Conservation (phyloP, 352 stramenopile genomes). For the Plasmopara muralis region DNA sequence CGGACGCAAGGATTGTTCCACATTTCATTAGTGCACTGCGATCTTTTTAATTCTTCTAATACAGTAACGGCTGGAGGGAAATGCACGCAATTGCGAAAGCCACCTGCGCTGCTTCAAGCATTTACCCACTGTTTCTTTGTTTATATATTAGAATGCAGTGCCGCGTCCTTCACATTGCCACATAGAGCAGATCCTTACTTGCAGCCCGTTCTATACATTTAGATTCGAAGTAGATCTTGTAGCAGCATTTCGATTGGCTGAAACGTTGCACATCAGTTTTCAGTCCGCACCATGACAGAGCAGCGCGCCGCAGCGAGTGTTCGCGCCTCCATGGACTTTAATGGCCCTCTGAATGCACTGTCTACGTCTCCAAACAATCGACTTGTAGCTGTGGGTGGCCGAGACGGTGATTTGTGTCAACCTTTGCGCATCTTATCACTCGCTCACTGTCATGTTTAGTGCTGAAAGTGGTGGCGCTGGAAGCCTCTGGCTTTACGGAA, state of each 20-base stretch:
- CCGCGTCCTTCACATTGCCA: no score
- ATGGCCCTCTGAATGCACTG: constrained; percentile 74
- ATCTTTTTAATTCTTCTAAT: constrained; percentile 7
- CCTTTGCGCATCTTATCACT: constrained; percentile 1
- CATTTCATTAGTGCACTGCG: constrained; percentile 18
- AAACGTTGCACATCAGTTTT: constrained; percentile 9
- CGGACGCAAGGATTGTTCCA: background rate
- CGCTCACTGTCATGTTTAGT: constrained; percentile 27
- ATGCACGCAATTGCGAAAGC: background rate
- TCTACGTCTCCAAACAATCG: constrained; percentile 78
- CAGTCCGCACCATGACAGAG: constrained; percentile 8
- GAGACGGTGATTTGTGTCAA: constrained; percentile 46
- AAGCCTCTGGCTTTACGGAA: constrained; percentile 68
- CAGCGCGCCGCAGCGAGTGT: constrained; percentile 46
- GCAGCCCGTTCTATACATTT: background rate
- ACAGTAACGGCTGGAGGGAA: constrained; percentile 11
- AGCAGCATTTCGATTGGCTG: constrained; percentile 13
- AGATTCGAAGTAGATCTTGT: background rate
- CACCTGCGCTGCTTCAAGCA: constrained; percentile 1
- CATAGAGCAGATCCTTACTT: no score
- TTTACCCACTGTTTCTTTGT: no score
- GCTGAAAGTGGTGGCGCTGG: constrained; percentile 78
- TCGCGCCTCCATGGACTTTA: constrained; percentile 83
- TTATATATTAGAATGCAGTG: no score
- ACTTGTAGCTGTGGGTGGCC: constrained; percentile 75